Base-by-base conservation (phyloP, 768 basidiomycete genomes). In the Tephrocybe sp. region DNA sequence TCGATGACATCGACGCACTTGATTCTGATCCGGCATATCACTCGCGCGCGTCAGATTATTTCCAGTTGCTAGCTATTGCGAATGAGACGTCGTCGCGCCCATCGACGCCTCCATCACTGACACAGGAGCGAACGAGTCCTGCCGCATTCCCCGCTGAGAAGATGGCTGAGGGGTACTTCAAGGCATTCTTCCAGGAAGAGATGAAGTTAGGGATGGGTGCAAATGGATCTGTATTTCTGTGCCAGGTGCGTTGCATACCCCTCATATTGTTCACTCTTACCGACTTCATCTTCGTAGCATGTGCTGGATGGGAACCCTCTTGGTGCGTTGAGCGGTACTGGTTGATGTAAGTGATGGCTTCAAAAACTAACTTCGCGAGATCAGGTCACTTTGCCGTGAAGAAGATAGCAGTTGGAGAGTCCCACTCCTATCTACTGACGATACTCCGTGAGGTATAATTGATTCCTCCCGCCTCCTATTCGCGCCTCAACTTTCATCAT, bases 361-460 rank as follows among this genome's bases (percentile, higher is more conserved):
- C 24, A 30, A 12, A 37, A 49, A 35, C 25, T 47, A 27, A 48
- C 36, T 2, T 24, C 34, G 7, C 19, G 31, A 9, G 35, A 31
- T 46, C 27, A 81, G 89, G 89, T 24, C 86, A 85, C 57, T 97
- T 95, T 64, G 95, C 95, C 0, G 89, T 97, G 39, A 98, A 98
- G 72, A 98, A 97, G 66, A 92, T 98, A 18, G 93, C 96, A 0
- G 89, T 98, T 0, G 94, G 94, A 40, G 83, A 91, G 61, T 95
- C 92, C 0, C 89, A 92, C 57, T 76, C 84, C 2, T 95, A 95
- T 69, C 74, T 96, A 5, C 69, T 93, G 32, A 85, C 84, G 41
- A 93, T 90, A 47, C 71, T 95, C 31, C 82, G 83, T 36, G 93
- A 95, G 73, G 84, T 79, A 37, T 39, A 72, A 54, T 34, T 35